phyloP scores from a whole-genome alignment of 2,329 filamentous ascomycete species.

The Epichloe scottii region DNA sequence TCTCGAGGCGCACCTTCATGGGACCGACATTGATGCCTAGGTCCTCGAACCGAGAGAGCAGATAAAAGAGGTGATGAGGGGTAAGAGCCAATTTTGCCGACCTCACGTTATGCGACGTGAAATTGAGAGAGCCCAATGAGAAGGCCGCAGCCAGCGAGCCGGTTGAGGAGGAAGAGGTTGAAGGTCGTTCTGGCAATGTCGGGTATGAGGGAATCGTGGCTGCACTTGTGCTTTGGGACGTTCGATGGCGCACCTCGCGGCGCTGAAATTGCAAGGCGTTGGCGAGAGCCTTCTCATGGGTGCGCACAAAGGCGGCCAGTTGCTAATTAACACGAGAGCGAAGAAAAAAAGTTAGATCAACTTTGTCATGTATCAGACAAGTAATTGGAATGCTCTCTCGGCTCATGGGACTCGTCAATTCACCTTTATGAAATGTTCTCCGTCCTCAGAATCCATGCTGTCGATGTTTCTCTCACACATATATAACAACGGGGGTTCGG shows the following conservation, averaged over 20 bases:
- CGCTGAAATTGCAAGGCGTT: conserved; percentile 78
- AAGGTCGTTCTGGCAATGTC: conserved; percentile 47
- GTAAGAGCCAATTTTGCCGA: conserved; percentile 86
- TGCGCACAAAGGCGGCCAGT: conserved; percentile 89
- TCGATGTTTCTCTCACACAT: not conserved
- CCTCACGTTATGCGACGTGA: conserved; percentile 75
- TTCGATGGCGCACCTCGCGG: conserved; percentile 59
- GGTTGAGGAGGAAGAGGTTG: conserved; percentile 57
- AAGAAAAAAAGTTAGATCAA: conserved; percentile 17
- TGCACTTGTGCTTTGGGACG: conserved; percentile 52
- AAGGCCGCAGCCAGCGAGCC: conserved; percentile 71
- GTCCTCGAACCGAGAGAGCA: conserved; percentile 90
- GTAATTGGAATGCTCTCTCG: not conserved
- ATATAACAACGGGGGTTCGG: too few relatives aligned
- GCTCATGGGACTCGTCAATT: conserved; percentile 9
- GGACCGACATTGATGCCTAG: conserved; percentile 81
- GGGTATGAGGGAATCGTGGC: conserved; percentile 42
- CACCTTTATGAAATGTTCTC: conserved; percentile 81
- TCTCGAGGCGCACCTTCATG: conserved; percentile 92
- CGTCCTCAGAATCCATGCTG: conserved; percentile 79
- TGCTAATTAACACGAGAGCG: conserved; percentile 45
- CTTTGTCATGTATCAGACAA: not conserved
- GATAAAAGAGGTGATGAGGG: conserved; percentile 91
- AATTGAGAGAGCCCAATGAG: conserved; percentile 73
- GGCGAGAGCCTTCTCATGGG: conserved; percentile 91